A percentile compares a stretch with the other conserved stretches of the same genome.
Conservation (phyloP, 164 flowering plant genomes). For the Tetracentron sinense region DNA sequence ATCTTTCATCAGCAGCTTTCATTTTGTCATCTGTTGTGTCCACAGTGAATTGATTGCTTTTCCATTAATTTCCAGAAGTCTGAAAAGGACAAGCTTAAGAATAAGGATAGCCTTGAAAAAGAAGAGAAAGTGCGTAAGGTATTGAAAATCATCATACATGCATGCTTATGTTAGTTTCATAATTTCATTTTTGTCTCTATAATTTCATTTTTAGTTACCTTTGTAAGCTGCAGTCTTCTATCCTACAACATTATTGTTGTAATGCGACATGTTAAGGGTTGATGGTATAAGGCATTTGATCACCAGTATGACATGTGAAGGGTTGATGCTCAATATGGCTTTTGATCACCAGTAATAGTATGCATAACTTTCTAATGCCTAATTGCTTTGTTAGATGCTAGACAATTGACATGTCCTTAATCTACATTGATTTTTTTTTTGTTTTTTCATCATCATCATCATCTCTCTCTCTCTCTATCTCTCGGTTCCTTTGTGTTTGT, state of each 20-base stretch:
- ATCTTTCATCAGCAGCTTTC: neutral
- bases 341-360: too few relatives aligned
- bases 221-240: too few relatives aligned
- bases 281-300: neutral
- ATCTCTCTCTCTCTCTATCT: too few relatives aligned
- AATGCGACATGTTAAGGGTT: neutral
- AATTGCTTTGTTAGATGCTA: too few relatives aligned
- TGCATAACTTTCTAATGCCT: too few relatives aligned
- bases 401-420: too few relatives aligned
- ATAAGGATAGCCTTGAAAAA: slow-evolving; percentile 28
- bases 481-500: too few relatives aligned
- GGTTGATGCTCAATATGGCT: too few relatives aligned
- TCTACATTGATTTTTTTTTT: too few relatives aligned
- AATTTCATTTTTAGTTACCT: neutral
- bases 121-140: slow-evolving; percentile 37
- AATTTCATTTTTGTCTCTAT: neutral
- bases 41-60: neutral
- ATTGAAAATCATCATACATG: neutral
- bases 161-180: neutral
- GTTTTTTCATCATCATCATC: too few relatives aligned
- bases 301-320: too few relatives aligned
- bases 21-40: neutral
- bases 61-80: slow-evolving; percentile 18
- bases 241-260: too few relatives aligned
- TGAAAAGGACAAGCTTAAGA: slow-evolving; percentile 32